phyloP scores from a whole-genome alignment of 2,329 filamentous ascomycete genomes.

The Pseudovirgaria hyperparasitica region DNA sequence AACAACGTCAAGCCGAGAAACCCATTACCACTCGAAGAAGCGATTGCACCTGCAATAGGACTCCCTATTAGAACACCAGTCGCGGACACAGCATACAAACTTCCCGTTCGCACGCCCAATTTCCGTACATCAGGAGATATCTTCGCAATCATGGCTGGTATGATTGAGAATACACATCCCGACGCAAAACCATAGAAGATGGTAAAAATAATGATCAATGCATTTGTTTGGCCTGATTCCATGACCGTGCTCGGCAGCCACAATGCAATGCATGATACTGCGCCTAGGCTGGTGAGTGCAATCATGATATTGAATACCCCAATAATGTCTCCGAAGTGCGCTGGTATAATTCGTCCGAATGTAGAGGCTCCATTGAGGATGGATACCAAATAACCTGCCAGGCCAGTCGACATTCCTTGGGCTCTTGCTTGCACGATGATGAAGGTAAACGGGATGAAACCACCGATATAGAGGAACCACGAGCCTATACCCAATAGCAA shows the following conservation, averaged over 20 bases:
- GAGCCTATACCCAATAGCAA: constrained; percentile 17
- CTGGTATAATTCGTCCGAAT: constrained; percentile 39
- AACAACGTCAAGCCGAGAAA: background rate
- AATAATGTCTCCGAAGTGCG: constrained; percentile 34
- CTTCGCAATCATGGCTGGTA: constrained; percentile 51
- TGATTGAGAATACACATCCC: constrained; percentile 50
- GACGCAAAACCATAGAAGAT: constrained; percentile 45
- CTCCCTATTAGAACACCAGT: constrained; percentile 31
- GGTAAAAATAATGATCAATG: constrained; percentile 18
- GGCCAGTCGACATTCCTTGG: constrained; percentile 28
- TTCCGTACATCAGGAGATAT: constrained; percentile 50
- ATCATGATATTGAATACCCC: constrained; percentile 39
- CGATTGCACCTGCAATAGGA: constrained; percentile 13
- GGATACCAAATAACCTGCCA: constrained; percentile 36
- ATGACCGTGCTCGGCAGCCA: too few species aligned
- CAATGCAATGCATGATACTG: constrained; percentile 34
- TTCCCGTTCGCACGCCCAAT: constrained; percentile 32
- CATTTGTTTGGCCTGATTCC: constrained; percentile 13
- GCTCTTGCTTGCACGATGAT: constrained; percentile 27
- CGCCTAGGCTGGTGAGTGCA: constrained; percentile 32
- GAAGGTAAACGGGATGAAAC: constrained; percentile 42
- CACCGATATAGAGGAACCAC: constrained; percentile 35
- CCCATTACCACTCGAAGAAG: background rate
- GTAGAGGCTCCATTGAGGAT: constrained; percentile 37
- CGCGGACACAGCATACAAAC: constrained; percentile 38